Conservation (phyloP, 805 yeast genomes). For the Pichia scutulata region DNA sequence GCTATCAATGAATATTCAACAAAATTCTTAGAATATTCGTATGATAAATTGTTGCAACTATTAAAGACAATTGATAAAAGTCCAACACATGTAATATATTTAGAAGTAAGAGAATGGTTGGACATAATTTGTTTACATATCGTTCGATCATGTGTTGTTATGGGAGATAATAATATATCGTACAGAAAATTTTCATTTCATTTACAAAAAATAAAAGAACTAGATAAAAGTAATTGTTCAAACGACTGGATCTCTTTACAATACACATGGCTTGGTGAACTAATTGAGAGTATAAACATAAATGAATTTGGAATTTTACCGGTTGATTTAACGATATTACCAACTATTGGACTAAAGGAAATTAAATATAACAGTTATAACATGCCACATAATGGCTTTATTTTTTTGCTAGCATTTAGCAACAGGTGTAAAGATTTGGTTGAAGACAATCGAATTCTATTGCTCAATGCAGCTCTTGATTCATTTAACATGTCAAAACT, state of each 20-base stretch:
- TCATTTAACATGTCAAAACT: slow-evolving; percentile 30
- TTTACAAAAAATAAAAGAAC: slow-evolving; percentile 38
- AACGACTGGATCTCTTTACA: slow-evolving; percentile 56
- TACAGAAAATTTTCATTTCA: slow-evolving; percentile 61
- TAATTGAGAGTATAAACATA: slow-evolving; percentile 32
- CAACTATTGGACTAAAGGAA: slow-evolving; percentile 19
- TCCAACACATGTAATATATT: slow-evolving; percentile 29
- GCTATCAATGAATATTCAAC: slow-evolving; percentile 39
- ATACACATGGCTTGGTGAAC: slow-evolving; percentile 56
- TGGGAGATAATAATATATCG: slow-evolving; percentile 52
- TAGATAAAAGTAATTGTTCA: neutral
- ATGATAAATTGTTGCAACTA: slow-evolving; percentile 40
- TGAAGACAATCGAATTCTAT: slow-evolving; percentile 15
- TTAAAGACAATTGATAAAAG: slow-evolving; percentile 24
- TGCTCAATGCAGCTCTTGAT: slow-evolving; percentile 31
- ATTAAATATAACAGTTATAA: slow-evolving; percentile 18
- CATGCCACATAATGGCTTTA: slow-evolving; percentile 38
- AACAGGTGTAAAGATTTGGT: neutral
- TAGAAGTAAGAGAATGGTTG: slow-evolving; percentile 39
- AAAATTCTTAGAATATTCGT: slow-evolving; percentile 45
- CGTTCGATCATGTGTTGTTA: slow-evolving; percentile 49
- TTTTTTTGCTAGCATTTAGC: slow-evolving; percentile 32
- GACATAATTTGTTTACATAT: slow-evolving; percentile 61
- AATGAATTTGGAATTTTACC: slow-evolving; percentile 28
- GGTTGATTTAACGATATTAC: slow-evolving; percentile 26